phyloP scores from a whole-genome alignment of 768 basidiomycete species.

The Pleurotus sapidus region DNA sequence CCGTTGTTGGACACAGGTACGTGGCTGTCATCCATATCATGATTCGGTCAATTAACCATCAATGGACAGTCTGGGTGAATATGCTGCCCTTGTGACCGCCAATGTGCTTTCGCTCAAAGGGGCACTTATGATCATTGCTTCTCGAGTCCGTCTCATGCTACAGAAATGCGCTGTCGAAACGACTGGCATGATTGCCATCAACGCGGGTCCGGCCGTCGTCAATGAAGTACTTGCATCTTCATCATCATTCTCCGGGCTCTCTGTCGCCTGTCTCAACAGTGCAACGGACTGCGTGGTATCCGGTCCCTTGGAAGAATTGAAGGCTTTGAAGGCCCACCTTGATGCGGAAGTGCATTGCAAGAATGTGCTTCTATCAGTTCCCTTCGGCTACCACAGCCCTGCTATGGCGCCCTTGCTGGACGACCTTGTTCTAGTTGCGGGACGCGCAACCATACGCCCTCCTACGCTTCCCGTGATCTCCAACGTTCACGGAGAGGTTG shows the following conservation, averaged over 20 bases:
- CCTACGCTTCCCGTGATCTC: conserved; percentile 64
- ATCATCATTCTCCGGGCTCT: conserved; percentile 31
- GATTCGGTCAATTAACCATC: conserved; percentile 3
- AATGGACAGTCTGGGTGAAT: conserved; percentile 66
- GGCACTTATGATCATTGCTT: conserved; percentile 56
- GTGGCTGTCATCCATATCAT: conserved; percentile 11
- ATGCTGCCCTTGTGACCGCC: conserved; percentile 65
- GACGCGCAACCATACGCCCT: conserved; percentile 32
- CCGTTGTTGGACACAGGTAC: conserved; percentile 72
- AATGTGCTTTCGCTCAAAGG: conserved; percentile 54
- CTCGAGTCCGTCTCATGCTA: conserved; percentile 55
- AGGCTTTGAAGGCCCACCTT: conserved; percentile 37
- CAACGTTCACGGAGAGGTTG: conserved; percentile 51
- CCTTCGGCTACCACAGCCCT: conserved; percentile 65
- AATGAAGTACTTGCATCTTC: conserved; percentile 30
- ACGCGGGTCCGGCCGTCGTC: conserved; percentile 31
- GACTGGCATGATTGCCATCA: conserved; percentile 65
- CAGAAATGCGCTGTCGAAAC: conserved; percentile 37
- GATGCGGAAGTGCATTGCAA: conserved; percentile 33
- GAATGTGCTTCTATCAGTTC: conserved; percentile 44
- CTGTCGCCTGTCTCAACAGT: conserved; percentile 64
- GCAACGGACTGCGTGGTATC: conserved; percentile 55
- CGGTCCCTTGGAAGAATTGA: conserved; percentile 46
- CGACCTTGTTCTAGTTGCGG: conserved; percentile 41
- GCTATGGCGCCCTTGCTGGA: conserved; percentile 57